Percentiles rank a stretch among this genome's conserved stretches.
Conservation (phyloP, 1,284 basidiomycete species). For the Heterobasidion parviporum region DNA sequence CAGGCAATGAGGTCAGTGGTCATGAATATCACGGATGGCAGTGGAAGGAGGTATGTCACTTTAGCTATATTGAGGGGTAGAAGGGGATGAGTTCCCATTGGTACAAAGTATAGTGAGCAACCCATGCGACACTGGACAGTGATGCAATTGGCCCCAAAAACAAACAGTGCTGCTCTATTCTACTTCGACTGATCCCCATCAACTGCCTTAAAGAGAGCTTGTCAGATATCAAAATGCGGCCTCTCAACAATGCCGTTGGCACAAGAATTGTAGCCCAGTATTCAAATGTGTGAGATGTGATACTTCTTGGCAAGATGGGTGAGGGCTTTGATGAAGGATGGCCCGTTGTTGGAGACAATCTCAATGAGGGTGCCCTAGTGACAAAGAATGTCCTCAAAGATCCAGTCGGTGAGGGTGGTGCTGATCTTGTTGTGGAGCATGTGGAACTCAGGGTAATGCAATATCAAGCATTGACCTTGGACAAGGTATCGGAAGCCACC, state of each 20-base stretch:
- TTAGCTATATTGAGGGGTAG: constrained; percentile 31
- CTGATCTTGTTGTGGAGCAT: not conserved
- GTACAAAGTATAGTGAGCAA: constrained; percentile 1
- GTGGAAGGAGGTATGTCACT: constrained; percentile 25
- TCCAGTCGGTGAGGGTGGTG: not conserved
- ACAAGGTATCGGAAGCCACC: constrained; percentile 17
- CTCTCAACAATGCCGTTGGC: constrained; percentile 24
- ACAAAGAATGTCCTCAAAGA: not conserved
- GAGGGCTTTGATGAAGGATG: constrained; percentile 18
- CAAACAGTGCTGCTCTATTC: constrained; percentile 16
- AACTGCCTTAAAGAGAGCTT: constrained; percentile 27
- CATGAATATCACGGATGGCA: constrained; percentile 14
- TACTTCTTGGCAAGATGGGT: constrained; percentile 23
- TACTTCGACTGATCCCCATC: constrained; percentile 24
- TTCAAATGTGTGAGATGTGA: too few species aligned
- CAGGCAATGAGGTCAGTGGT: constrained; percentile 16
- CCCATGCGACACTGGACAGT: constrained; percentile 15
- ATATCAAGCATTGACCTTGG: constrained; percentile 16
- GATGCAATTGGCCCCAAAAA: constrained; percentile 36
- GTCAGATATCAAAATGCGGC: constrained; percentile 24
- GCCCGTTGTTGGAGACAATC: too few species aligned
- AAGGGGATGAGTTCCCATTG: constrained; percentile 27
- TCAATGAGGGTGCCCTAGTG: not conserved
- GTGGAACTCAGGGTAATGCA: too few species aligned
- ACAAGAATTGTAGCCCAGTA: constrained; percentile 25